A percentile compares a stretch with the other conserved stretches of the same genome.
phyloP scores from a whole-genome alignment of 805 yeast species.

The Ogataea neopini region DNA sequence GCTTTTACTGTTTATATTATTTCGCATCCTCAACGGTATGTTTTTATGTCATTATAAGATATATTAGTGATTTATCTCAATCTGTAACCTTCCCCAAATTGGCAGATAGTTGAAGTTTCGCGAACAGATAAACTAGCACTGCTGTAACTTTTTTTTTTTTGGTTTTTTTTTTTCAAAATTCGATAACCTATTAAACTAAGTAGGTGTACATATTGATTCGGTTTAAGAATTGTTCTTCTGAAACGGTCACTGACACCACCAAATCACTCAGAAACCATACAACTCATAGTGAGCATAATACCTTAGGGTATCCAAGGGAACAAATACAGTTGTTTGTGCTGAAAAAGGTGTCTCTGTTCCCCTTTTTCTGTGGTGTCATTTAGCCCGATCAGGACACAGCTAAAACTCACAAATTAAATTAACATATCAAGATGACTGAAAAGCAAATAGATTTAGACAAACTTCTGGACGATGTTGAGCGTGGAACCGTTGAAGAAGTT shows the following conservation, averaged over 20 bases:
- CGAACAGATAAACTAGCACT: not conserved
- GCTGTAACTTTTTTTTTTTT: slow-evolving; percentile 1
- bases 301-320: slow-evolving; percentile 1
- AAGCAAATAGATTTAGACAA: slow-evolving; percentile 16
- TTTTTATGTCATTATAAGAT: slow-evolving; percentile 7
- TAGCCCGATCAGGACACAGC: not conserved
- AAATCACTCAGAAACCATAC: not conserved
- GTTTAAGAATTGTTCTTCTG: not conserved
- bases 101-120: not conserved
- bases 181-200: no score
- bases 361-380: not conserved
- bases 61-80: not conserved
- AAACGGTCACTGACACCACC: not conserved
- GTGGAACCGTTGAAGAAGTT: not conserved
- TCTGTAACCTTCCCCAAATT: not conserved
- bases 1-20: slow-evolving; percentile 4
- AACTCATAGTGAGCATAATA: not conserved
- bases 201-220: not conserved
- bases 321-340: not conserved
- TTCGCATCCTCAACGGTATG: slow-evolving; percentile 30
- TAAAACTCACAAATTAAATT: no score
- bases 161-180: not conserved
- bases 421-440: slow-evolving; percentile 16
- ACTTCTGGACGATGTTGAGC: slow-evolving; percentile 19
- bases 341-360: not conserved